Evolutionary conservation across 1,284 basidiomycete genomes (phyloP).

Genomic region (Cryptococcus sp.): DNA sequence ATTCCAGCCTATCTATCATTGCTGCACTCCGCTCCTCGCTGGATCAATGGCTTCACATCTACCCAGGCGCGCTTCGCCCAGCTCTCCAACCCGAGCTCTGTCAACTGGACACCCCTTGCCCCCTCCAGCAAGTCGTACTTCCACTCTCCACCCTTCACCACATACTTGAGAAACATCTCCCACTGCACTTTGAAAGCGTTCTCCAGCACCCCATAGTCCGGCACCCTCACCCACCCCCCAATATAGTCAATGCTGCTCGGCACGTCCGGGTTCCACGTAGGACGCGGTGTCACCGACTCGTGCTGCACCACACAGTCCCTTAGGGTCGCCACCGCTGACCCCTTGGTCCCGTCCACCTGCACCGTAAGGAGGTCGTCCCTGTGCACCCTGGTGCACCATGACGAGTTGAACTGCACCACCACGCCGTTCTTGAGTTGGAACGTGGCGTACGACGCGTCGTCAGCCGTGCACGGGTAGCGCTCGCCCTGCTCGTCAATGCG

Average conservation of each 20-base stretch:
- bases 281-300: slow-evolving; percentile 18
- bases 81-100: slow-evolving; percentile 20
- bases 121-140: slow-evolving; percentile 22
- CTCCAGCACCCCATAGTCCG: slow-evolving; percentile 15
- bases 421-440: slow-evolving; percentile 22
- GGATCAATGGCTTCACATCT: slow-evolving; percentile 6
- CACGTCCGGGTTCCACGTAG: slow-evolving; percentile 24
- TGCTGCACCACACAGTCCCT: slow-evolving; percentile 24
- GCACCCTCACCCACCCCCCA: slow-evolving; percentile 17
- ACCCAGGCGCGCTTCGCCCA: slow-evolving; percentile 20
- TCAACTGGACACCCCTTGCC: slow-evolving; percentile 20
- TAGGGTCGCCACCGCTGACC: slow-evolving; percentile 18
- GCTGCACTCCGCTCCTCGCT: slow-evolving; percentile 4
- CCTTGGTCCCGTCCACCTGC: slow-evolving; percentile 20
- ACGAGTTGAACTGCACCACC: slow-evolving; percentile 23
- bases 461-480: slow-evolving; percentile 20
- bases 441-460: slow-evolving; percentile 22
- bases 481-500: slow-evolving; percentile 18
- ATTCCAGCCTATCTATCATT: background rate
- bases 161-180: slow-evolving; percentile 24
- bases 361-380: slow-evolving; percentile 22
- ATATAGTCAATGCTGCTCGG: slow-evolving; percentile 19
- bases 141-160: slow-evolving; percentile 20
- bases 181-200: slow-evolving; percentile 27
- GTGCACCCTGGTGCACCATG: slow-evolving; percentile 18